Conservation (phyloP, 192 early-diverging fungal species). For the Coemansia umbellata region DNA sequence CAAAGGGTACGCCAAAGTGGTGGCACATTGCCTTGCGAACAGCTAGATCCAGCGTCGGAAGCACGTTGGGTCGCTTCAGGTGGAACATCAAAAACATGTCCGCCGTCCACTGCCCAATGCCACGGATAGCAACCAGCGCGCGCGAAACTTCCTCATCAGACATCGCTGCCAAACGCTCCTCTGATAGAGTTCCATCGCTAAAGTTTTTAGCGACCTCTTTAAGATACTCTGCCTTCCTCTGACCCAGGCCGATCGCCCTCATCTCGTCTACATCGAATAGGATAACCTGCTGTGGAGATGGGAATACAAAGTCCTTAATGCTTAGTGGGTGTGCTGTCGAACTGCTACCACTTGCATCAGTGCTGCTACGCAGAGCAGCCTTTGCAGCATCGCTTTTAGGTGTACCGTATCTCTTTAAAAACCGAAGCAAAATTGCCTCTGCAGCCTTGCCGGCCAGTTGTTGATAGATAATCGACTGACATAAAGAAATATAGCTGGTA, state of each 20-base stretch:
- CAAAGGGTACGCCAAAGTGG: conserved; percentile 57
- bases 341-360: background rate
- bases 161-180: conserved; percentile 48
- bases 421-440: conserved; percentile 54
- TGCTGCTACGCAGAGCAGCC: background rate
- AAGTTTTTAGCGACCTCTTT: conserved; percentile 60
- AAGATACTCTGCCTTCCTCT: conserved; percentile 61
- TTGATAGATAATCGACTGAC: conserved; percentile 63
- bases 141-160: conserved; percentile 55
- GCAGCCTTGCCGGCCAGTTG: conserved; percentile 70
- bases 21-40: conserved; percentile 61
- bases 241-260: conserved; percentile 28
- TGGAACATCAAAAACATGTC: conserved; percentile 78
- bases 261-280: conserved; percentile 44
- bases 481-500: conserved; percentile 35
- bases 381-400: conserved; percentile 10
- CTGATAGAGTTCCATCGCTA: conserved; percentile 51
- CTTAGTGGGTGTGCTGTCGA: background rate
- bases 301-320: conserved; percentile 47
- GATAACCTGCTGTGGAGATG: conserved; percentile 51
- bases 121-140: conserved; percentile 55
- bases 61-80: conserved; percentile 62
- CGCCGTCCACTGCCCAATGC: conserved; percentile 68
- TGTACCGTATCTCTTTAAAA: conserved; percentile 54
- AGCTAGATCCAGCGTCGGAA: conserved; percentile 64